Percentiles rank a stretch among this genome's conserved stretches.
These are phyloP conservation scores for Proteromonas lacertae DNA, from an alignment of 352 stramenopile species.

Conservation along the genomic window DNA sequence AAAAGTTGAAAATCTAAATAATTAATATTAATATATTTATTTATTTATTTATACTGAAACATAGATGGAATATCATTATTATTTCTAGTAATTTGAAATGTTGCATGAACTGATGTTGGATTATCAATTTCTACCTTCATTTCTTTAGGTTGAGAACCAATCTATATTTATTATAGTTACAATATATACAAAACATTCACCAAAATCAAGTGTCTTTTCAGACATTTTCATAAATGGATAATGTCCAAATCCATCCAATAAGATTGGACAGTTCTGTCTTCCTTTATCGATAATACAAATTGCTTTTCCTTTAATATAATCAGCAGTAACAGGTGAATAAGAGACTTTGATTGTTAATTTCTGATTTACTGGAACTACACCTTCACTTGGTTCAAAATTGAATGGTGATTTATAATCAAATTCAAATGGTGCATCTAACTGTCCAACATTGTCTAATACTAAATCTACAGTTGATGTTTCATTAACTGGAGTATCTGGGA, in stretches of 20 bases:
- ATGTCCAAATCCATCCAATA: slow-evolving; percentile 25
- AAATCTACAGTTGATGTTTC: slow-evolving; percentile 32
- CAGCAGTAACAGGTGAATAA: slow-evolving; percentile 24
- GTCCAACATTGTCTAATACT: slow-evolving; percentile 31
- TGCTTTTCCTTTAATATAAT: slow-evolving; percentile 39
- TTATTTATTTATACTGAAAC: no score
- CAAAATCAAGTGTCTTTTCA: slow-evolving; percentile 1
- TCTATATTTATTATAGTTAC: no score
- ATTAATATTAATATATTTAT: no score
- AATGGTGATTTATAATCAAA: slow-evolving; percentile 41
- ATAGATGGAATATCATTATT: no score
- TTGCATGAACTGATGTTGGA: no score
- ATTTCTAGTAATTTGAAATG: no score
- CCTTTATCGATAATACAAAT: slow-evolving; percentile 11
- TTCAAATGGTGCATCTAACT: slow-evolving; percentile 36
- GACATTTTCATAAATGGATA: slow-evolving; percentile 1
- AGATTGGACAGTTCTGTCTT: slow-evolving; percentile 14
- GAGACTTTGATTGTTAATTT: slow-evolving; percentile 24
- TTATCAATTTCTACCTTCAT: no score
- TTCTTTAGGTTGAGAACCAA: no score
- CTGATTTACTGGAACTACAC: slow-evolving; percentile 22
- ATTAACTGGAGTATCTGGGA: slow-evolving; percentile 37
- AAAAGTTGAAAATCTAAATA: no score
- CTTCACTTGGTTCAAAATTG: slow-evolving; percentile 23
- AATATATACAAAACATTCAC: no score